phyloP scores from a whole-genome alignment of 805 yeast genomes.

The Candida chauliodis region DNA sequence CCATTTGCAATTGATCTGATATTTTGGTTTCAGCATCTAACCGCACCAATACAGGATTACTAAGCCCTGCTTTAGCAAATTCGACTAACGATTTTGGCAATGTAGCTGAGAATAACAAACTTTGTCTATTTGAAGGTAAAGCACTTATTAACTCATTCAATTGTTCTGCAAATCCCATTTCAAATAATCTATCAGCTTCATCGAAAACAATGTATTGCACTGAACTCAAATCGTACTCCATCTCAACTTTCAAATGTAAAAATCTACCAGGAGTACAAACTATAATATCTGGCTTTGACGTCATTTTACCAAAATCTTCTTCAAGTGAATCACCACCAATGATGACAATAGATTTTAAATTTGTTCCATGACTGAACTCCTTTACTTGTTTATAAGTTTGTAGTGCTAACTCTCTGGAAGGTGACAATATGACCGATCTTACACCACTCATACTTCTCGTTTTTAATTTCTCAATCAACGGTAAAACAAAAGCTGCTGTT shows the following conservation, averaged over 20 bases:
- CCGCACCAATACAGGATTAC: conserved; percentile 88
- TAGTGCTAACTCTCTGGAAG: conserved; percentile 92
- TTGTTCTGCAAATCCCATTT: conserved; percentile 94
- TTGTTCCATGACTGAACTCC: conserved; percentile 83
- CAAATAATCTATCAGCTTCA: conserved; percentile 95
- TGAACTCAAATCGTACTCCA: conserved; percentile 78
- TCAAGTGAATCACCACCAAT: conserved; percentile 99
- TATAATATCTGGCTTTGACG: conserved; percentile 89
- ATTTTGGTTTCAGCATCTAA: conserved; percentile 90
- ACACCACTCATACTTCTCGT: conserved; percentile 85
- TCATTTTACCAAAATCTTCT: conserved; percentile 90
- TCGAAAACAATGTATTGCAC: conserved; percentile 92
- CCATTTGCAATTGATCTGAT: conserved; percentile 88
- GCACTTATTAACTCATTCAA: conserved; percentile 83
- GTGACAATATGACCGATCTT: conserved; percentile 85
- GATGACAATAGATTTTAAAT: conserved; percentile 71
- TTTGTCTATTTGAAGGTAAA: conserved; percentile 79
- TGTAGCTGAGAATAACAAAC: conserved; percentile 90
- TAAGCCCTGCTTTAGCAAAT: conserved; percentile 94
- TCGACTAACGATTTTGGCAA: conserved; percentile 89
- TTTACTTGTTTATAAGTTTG: conserved; percentile 88
- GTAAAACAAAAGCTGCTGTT: conserved; percentile 93
- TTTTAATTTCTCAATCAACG: conserved; percentile 81
- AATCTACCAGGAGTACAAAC: conserved; percentile 98
- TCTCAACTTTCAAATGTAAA: conserved; percentile 91